Evolutionary conservation across 805 yeast species (phyloP).

Genomic region (Maudiozyma turicensis): DNA sequence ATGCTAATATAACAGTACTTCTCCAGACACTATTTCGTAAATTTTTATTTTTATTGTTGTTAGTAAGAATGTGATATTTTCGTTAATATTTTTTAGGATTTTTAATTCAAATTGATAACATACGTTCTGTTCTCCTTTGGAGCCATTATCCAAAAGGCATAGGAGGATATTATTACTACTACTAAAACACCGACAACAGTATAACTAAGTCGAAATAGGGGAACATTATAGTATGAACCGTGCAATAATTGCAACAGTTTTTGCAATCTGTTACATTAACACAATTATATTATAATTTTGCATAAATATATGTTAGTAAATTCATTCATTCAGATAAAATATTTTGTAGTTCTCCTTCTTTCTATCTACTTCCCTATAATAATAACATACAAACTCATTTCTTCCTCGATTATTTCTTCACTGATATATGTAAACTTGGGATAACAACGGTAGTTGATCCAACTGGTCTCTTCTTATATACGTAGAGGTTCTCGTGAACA

Average conservation of each 20-base stretch:
- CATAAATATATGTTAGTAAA: too few species aligned
- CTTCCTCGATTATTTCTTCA: background rate
- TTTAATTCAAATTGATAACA: slow-evolving; percentile 21
- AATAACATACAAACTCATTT: slow-evolving; percentile 7
- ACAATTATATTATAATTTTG: too few species aligned
- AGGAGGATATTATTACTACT: slow-evolving; percentile 46
- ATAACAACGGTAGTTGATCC: too few species aligned
- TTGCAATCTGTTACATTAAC: too few species aligned
- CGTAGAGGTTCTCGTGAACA: too few species aligned
- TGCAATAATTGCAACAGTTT: too few species aligned
- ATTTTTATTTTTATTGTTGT: background rate
- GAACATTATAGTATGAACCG: too few species aligned
- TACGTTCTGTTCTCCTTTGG: slow-evolving; percentile 72
- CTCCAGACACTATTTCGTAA: slow-evolving; percentile 46
- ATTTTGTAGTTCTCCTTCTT: background rate
- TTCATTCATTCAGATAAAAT: background rate
- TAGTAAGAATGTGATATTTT: slow-evolving; percentile 2
- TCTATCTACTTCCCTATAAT: background rate
- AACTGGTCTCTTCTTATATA: too few species aligned
- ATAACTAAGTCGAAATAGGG: slow-evolving; percentile 33
- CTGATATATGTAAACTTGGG: too few species aligned
- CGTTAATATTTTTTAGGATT: background rate
- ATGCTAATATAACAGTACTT: slow-evolving; percentile 55
- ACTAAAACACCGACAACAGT: slow-evolving; percentile 58
- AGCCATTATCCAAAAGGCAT: slow-evolving; percentile 74